Percentiles rank a stretch among this genome's conserved stretches.
These are phyloP conservation scores for Emmonsiellopsis sp. DNA, from an alignment of 2,329 filamentous ascomycete genomes.

Conservation along the genomic window DNA sequence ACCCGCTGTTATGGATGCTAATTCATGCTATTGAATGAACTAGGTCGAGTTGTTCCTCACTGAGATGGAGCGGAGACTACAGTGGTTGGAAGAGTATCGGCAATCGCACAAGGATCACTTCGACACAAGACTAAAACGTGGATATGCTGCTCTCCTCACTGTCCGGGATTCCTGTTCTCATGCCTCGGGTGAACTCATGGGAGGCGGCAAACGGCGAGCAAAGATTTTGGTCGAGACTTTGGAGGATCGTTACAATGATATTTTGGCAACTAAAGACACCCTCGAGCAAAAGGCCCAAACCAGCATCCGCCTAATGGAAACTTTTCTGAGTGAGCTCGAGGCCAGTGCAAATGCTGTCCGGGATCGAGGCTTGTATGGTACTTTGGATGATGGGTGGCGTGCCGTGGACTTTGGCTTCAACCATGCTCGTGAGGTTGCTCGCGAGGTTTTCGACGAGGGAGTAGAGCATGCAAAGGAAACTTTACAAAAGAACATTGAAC, in stretches of 20 bases:
- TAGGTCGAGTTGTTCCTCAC: slow-evolving; percentile 48
- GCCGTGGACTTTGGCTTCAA: slow-evolving; percentile 72
- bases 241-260: slow-evolving; percentile 78
- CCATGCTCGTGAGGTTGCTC: slow-evolving; percentile 61
- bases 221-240: slow-evolving; percentile 88
- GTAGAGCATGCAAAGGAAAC: slow-evolving; percentile 72
- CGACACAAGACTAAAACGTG: slow-evolving; percentile 73
- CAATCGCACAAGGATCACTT: slow-evolving; percentile 70
- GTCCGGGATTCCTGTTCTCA: slow-evolving; percentile 82
- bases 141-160: slow-evolving; percentile 75
- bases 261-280: slow-evolving; percentile 71
- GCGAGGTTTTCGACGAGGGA: slow-evolving; percentile 50
- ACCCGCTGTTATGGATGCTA: too few species aligned
- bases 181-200: slow-evolving; percentile 82
- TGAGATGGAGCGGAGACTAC: slow-evolving; percentile 77
- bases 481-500: slow-evolving; percentile 74
- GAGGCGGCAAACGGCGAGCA: slow-evolving; percentile 71
- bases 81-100: slow-evolving; percentile 80
- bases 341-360: slow-evolving; percentile 67
- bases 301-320: slow-evolving; percentile 77
- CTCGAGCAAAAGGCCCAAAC: slow-evolving; percentile 86
- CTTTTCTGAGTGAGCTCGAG: slow-evolving; percentile 78
- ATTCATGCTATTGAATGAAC: not conserved
- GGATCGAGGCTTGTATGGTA: slow-evolving; percentile 64
- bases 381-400: slow-evolving; percentile 69